phyloP scores from a whole-genome alignment of 2,329 filamentous ascomycete species.

The Lachnellula arida region DNA sequence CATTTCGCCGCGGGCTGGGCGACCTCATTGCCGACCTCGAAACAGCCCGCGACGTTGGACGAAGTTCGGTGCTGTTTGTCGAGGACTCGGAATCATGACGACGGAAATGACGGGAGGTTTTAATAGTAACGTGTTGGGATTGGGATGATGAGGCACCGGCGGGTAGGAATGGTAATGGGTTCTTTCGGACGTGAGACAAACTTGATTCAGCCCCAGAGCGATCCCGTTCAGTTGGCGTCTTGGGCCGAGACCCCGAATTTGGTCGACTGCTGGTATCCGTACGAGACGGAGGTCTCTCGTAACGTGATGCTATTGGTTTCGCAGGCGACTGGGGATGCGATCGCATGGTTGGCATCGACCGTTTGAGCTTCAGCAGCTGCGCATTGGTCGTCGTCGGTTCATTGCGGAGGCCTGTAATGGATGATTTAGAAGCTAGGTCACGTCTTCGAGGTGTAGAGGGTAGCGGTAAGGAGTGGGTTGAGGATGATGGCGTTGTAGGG shows the following conservation, averaged over 20 bases:
- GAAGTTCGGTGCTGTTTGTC: slow-evolving; percentile 50
- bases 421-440: slow-evolving; percentile 52
- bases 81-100: slow-evolving; percentile 79
- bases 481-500: slow-evolving; percentile 54
- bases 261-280: slow-evolving; percentile 45
- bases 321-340: slow-evolving; percentile 44
- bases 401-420: slow-evolving; percentile 48
- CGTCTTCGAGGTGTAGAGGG: slow-evolving; percentile 58
- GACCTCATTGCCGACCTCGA: slow-evolving; percentile 53
- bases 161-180: slow-evolving; percentile 71
- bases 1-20: slow-evolving; percentile 50
- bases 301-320: slow-evolving; percentile 44
- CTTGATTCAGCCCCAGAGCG: slow-evolving; percentile 47
- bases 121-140: slow-evolving; percentile 73
- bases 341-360: slow-evolving; percentile 58
- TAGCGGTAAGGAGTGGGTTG: slow-evolving; percentile 40
- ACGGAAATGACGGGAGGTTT: slow-evolving; percentile 64
- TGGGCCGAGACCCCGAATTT: slow-evolving; percentile 53
- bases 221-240: slow-evolving; percentile 61
- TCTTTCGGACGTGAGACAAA: slow-evolving; percentile 51
- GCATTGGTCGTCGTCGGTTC: slow-evolving; percentile 62
- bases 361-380: slow-evolving; percentile 60
- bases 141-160: slow-evolving; percentile 68
- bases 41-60: slow-evolving; percentile 52
- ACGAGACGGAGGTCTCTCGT: slow-evolving; percentile 57